Base-by-base conservation (phyloP, 2,329 filamentous ascomycete genomes). In the Stemphylium lycopersici region DNA sequence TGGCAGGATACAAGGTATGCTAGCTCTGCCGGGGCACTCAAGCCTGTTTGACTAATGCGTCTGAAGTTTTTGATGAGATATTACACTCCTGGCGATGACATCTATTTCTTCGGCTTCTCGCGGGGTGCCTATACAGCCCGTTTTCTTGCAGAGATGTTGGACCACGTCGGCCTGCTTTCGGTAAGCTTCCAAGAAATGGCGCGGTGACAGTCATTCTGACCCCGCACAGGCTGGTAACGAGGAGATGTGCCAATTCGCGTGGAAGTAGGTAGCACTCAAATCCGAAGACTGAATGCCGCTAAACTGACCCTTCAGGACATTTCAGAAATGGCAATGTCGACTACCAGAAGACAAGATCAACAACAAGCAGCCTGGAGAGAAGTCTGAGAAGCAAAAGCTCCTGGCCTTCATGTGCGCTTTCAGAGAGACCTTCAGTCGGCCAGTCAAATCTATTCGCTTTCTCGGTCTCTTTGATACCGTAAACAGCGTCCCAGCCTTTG, bases 391-490 rank as follows among this genome's bases (percentile, higher is more conserved):
- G 61, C 79, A 79, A n/a, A 80, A 85, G 56, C 87, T 90, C 76
- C 90, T 89, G 61, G 76, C 82, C 6, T 93, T 90, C 66, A 89
- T 93, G 85, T 89, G 87, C 62, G 87, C 85, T 0, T 95, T 95
- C 68, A 84, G 90, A 16, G 89, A 93, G 72, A 93, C 90, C 0
- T 95, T 95, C 68, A 89, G 87, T 37, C 80, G 90, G 0, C 90
- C 90, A 0, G 88, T 92, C 1, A 83, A 86, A 10, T 82, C 88
- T 0, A 91, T 93, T 56, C 82, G 83, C 2, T 93, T 93, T 62
- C 79, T 95, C 1, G 90, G 90, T 0, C 80, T 95, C 0, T 95
- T 93, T 59, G 90, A 93, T 63, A 92, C 89, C 0, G 90, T 93
- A 58, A 93, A 93, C 66, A 90, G 87, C 12, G 89, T 93, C 0